phyloP scores from a whole-genome alignment of 2,329 filamentous ascomycete species.

The Colletotrichum lentis region DNA sequence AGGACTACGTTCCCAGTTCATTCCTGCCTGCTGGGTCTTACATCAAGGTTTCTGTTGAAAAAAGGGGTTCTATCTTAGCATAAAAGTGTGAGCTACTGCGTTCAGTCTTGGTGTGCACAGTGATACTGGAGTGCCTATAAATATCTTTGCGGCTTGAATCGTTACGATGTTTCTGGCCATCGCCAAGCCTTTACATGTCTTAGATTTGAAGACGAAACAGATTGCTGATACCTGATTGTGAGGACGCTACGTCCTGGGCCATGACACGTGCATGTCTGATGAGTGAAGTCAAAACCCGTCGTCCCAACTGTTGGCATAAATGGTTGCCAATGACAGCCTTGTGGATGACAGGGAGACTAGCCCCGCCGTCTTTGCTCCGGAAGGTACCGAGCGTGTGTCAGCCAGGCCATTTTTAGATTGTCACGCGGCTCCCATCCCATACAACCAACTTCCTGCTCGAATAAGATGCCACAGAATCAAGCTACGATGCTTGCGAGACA shows the following conservation, averaged over 20 bases:
- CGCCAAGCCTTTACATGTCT: background rate
- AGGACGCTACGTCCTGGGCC: background rate
- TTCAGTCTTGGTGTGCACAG: no score
- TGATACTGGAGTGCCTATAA: no score
- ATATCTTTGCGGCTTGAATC: no score
- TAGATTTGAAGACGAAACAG: background rate
- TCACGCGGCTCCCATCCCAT: background rate
- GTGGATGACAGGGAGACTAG: background rate
- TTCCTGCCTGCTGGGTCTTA: no score
- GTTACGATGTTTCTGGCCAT: background rate
- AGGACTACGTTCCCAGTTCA: no score
- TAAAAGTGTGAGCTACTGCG: no score
- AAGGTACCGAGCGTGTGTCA: background rate
- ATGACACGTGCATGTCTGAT: background rate
- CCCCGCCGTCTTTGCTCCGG: background rate
- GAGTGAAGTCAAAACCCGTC: background rate
- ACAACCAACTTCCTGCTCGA: background rate
- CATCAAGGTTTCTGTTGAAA: no score
- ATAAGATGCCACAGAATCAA: background rate
- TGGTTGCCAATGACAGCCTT: background rate
- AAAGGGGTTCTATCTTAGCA: no score
- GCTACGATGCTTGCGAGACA: background rate
- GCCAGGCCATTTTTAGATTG: background rate
- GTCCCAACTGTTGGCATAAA: background rate
- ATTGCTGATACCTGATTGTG: background rate